A percentile compares a stretch with the other conserved stretches of the same genome.
Conservation (phyloP, 768 basidiomycete genomes). For the Rhodosporidiobolus sp. region DNA sequence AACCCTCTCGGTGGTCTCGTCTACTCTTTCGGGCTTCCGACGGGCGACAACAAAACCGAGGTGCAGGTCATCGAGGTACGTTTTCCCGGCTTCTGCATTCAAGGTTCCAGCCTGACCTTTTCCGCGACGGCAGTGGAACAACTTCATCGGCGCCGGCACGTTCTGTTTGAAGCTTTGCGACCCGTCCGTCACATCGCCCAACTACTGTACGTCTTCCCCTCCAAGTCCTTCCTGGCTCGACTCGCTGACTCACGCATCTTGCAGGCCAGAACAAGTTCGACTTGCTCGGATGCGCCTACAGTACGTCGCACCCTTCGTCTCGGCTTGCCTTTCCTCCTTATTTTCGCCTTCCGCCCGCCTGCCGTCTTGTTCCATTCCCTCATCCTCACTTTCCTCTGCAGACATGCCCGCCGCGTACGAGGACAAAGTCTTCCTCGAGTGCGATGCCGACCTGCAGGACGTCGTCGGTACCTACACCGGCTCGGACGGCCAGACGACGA, state of each 20-base stretch:
- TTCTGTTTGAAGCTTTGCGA: slow-evolving; percentile 75
- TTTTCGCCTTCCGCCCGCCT: not conserved
- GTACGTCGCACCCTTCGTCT: no score
- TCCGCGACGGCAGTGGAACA: slow-evolving; percentile 58
- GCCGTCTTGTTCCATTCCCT: not conserved
- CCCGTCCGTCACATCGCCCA: slow-evolving; percentile 40
- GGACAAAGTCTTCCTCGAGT: slow-evolving; percentile 38
- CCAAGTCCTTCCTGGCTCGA: not conserved
- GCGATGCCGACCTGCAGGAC: slow-evolving; percentile 43
- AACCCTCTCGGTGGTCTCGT: slow-evolving; percentile 47
- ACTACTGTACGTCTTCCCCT: slow-evolving; percentile 4
- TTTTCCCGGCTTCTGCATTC: no score
- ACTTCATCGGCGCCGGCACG: slow-evolving; percentile 51
- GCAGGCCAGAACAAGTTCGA: slow-evolving; percentile 22
- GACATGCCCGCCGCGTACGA: slow-evolving; percentile 40
- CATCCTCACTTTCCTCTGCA: no score
- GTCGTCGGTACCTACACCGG: slow-evolving; percentile 35
- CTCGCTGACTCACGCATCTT: not conserved
- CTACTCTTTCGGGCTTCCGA: slow-evolving; percentile 4
- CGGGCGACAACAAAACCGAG: slow-evolving; percentile 24
- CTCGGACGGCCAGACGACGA: slow-evolving; percentile 29
- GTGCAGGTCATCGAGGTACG: slow-evolving; percentile 50
- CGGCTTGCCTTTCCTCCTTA: not conserved
- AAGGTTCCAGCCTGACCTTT: no score
- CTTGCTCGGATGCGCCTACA: slow-evolving; percentile 38